These are phyloP conservation scores for Debaryomyces subglobosus DNA, from an alignment of 1,139 yeast species.

Conservation along the genomic window DNA sequence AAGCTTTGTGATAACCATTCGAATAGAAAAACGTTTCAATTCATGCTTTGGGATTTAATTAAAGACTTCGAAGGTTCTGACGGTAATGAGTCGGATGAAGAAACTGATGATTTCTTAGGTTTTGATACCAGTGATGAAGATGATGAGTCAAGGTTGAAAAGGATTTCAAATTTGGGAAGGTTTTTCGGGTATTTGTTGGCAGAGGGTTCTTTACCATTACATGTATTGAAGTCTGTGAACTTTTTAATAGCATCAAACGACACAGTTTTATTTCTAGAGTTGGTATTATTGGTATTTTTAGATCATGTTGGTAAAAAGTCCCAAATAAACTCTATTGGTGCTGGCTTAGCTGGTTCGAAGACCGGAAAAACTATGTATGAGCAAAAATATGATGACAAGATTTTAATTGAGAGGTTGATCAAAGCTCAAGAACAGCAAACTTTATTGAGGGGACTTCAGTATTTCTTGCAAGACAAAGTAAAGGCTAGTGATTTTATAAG, in stretches of 20 bases:
- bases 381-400: constrained; percentile 54
- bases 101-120: constrained; percentile 40
- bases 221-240: constrained; percentile 71
- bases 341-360: constrained; percentile 35
- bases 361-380: constrained; percentile 38
- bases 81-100: constrained; percentile 46
- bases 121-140: constrained; percentile 33
- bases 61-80: constrained; percentile 61
- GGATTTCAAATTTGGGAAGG: constrained; percentile 73
- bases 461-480: constrained; percentile 61
- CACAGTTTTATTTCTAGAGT: constrained; percentile 69
- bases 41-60: constrained; percentile 86
- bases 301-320: constrained; percentile 69
- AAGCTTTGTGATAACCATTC: constrained; percentile 73
- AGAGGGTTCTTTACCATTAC: constrained; percentile 73
- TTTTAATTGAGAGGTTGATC: constrained; percentile 55
- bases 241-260: constrained; percentile 74
- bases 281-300: constrained; percentile 68
- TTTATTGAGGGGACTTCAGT: constrained; percentile 72
- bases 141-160: constrained; percentile 54
- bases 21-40: constrained; percentile 82
- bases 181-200: constrained; percentile 76
- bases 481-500: constrained; percentile 53
- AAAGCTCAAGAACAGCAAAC: constrained; percentile 67
- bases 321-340: constrained; percentile 53